Conservation (phyloP, 2,329 filamentous ascomycete genomes). For the Colletotrichum graminicola region DNA sequence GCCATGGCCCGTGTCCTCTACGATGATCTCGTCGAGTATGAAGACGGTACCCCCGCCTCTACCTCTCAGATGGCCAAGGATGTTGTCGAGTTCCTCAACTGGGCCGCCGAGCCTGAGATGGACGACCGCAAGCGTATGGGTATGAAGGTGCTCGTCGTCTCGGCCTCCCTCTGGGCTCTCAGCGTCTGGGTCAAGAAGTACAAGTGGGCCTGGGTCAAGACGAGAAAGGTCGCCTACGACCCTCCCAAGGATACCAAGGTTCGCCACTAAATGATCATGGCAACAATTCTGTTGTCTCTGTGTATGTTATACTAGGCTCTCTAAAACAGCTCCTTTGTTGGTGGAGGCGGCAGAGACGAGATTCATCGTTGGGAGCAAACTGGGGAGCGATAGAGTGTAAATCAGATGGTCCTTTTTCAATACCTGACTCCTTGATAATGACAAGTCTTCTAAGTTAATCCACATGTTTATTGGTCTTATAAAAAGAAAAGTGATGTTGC, state of each 20-base stretch:
- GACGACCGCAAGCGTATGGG: constrained; percentile 99
- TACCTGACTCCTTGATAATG: constrained; percentile 46
- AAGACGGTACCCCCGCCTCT: constrained; percentile 93
- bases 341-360: constrained; percentile 52
- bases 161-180: constrained; percentile 82
- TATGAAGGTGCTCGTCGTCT: constrained; percentile 91
- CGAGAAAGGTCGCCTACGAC: constrained; percentile 91
- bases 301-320: constrained; percentile 50
- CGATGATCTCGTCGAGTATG: constrained; percentile 97
- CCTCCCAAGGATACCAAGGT: constrained; percentile 71
- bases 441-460: constrained; percentile 32
- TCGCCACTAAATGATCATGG: constrained; percentile 58
- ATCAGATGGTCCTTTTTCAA: constrained; percentile 62
- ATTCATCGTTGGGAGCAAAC: constrained; percentile 44
- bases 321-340: constrained; percentile 58
- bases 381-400: constrained; percentile 60
- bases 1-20: constrained; percentile 99
- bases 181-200: constrained; percentile 99
- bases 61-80: constrained; percentile 99
- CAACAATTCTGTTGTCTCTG: constrained; percentile 44
- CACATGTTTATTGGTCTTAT: neutral
- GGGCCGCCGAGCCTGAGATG: constrained; percentile 99
- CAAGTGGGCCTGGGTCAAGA: constrained; percentile 98
- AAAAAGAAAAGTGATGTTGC: neutral
- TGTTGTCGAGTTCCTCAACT: constrained; percentile 98